Base-by-base conservation (phyloP, 306 rosid genomes). In the Citrullus colocynthis region DNA sequence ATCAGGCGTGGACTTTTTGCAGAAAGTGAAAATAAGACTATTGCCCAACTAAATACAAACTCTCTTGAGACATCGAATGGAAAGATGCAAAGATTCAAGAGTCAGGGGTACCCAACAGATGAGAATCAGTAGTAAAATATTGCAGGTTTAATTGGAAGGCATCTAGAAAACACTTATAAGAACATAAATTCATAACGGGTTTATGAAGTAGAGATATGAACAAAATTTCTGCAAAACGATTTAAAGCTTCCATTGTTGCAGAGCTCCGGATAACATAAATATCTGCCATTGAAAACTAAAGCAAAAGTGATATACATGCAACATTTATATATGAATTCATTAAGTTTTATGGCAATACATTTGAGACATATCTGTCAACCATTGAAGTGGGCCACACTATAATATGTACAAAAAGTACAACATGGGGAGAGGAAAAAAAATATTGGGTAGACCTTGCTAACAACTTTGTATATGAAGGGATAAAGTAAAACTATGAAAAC, bases 371-470 rank as follows among this genome's bases (percentile, higher is more conserved):
- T 30, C 57, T 32, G 18, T 3, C 42, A 49, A 74, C 45, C 30
- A n/a, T 8, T 30, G 63, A 56, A 18, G 6, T 36, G 78, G 51
- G 13, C 9, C 66, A 37, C 65, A 20, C 65, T 75, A 75, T 55
- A 74, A 75, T 56, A 75, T 75, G 65, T 75, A 75, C 78, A 75
- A 34, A 34, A 34, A 54, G 28, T 58, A 71, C 58, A 45, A 45
- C 64, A 16, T 6, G 34, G 21, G 51, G 32, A 30, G 62, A 69
- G 69, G 65, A 3, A 4, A 39, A 65, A 78, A 54, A 55, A 34
- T 67, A 63, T 63, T 28, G 45, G 74, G 20, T 24, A 78, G 81
- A 74, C 11, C 34, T 17, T 41, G 49, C 80, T 56, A 59, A 75
- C 74, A 49, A 28, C 61, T 51, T 73, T 73, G 55, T 70, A 45